These are phyloP conservation scores for Amanita exitialis DNA, from an alignment of 768 basidiomycete species.

Conservation along the genomic window DNA sequence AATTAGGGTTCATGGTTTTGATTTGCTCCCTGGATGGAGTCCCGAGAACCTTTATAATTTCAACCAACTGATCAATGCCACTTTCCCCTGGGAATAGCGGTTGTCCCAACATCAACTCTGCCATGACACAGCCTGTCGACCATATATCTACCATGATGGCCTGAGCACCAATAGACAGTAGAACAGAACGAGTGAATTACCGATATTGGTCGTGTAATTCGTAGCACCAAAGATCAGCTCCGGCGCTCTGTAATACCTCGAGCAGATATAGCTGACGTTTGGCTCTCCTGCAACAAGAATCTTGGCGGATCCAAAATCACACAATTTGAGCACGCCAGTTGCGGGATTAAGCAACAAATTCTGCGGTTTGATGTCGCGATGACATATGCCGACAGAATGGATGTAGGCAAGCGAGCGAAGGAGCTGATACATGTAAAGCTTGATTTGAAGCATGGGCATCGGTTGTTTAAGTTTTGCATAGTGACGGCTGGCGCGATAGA, in stretches of 20 bases:
- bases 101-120: constrained; percentile 97
- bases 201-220: constrained; percentile 99
- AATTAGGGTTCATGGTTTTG: constrained; percentile 99
- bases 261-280: constrained; percentile 99
- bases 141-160: constrained; percentile 67
- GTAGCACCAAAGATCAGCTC: constrained; percentile 99
- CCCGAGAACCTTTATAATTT: constrained; percentile 99
- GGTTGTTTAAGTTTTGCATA: constrained; percentile 99
- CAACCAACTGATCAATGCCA: constrained; percentile 97
- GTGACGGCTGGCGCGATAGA: constrained; percentile 97
- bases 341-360: constrained; percentile 95
- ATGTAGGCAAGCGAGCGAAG: constrained; percentile 98
- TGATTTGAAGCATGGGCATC: constrained; percentile 99
- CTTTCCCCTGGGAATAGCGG: constrained; percentile 98
- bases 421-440: constrained; percentile 99
- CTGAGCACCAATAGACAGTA: constrained; percentile 8
- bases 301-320: constrained; percentile 99
- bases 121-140: constrained; percentile 99
- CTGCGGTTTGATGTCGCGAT: constrained; percentile 99
- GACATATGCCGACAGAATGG: constrained; percentile 98
- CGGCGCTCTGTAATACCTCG: constrained; percentile 97
- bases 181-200: constrained; percentile 28
- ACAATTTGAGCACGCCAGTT: constrained; percentile 93
- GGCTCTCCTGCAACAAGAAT: constrained; percentile 97
- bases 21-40: constrained; percentile 98